Evolutionary conservation across 176 grass and related monocot genomes (phyloP), one percentile per base, ranked within the genome.

Genomic region (Areca catechu): DNA sequence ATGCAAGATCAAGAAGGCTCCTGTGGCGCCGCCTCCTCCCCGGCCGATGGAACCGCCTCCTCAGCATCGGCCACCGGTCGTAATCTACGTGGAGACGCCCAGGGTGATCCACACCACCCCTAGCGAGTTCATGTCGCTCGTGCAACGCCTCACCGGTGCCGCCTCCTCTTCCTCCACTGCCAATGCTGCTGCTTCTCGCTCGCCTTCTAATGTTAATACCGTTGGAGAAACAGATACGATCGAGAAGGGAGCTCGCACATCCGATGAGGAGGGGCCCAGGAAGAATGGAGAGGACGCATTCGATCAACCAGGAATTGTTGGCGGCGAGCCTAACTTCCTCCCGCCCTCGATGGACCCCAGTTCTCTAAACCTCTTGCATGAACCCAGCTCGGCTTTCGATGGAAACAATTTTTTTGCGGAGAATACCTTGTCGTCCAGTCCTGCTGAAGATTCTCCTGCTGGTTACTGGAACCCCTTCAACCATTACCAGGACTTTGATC

Each of bases 71-170:
- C 74, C 22, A 0, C 85, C 85, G 2, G 72, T 89, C 59, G 84
- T 89, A 63, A 89, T 89, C 69, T 84, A 84, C 71, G 59, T 66
- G 21, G 77, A 77, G 18, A 74, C 85, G 0, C 80, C 85, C 3
- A 89, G 74, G 57, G 85, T 89, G 22, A 76, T 89, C 64, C 85
- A 89, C 64, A 79, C 69, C 53, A 63, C 77, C 60, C 69, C 73
- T 22, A 43, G 60, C 63, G 80, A 89, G 54, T 89, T 89, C 80
- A 89, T 76, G 80, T 74, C 85, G 16, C 76, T 89, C 48, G 85
- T 89, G 58, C 85, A 89, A 49, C 85, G 77, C 69, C 80, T 89
- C 71, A 89, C 85, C 4, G 77, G 85, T 4, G 43, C 79, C 0
- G 59, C 79, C 4, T 65, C 79, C 0, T 61, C 72, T 0, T 57